Base-by-base conservation (phyloP, 2,329 filamentous ascomycete genomes). In the Verticillium nubilum region DNA sequence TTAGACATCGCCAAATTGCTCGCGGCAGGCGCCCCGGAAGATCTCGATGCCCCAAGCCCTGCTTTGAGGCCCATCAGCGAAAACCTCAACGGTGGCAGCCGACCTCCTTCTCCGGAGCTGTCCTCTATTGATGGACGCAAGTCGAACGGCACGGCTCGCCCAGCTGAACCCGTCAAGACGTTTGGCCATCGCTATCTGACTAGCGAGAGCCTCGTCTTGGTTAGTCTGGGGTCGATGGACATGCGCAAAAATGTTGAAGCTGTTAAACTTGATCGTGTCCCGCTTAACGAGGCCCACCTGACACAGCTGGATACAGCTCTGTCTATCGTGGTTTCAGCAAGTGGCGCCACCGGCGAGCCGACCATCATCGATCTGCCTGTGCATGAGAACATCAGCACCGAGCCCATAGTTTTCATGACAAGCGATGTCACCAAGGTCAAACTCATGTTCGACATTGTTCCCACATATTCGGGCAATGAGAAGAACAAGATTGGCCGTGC, bases 171-270 rank as follows among this genome's bases (percentile, higher is more conserved):
- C 5, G 85, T 98, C 64, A 98, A 98, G 75, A 91, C 92, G 1
- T 99, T 98, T 73, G 95, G 95, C 59, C 95, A 99, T 78, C 87
- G 94, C 58, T 99, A 98, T 74, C 82, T 99, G 56, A 96, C 87
- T 19, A 86, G 96, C 57, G 88, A 96, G 68, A 91, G 91, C 63
- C 87, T 99, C 79, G 85, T 99, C 4, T 80, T 98, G 55, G 93
- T 99, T 67, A 97, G 92, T 68, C 78, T 99, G 9, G 95, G 95
- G 0, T 94, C 91, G 0, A 97, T 97, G 91, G 95, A 99, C 70
- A 90, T 91, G 76, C 86, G 92, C 58, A 97, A 95, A 74, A 83
- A 86, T 33, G 78, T 88, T 5, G 86, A 91, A 53, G 87, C 94
- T 0, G 93, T 99, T 53, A 91, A 86, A 64, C 81, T 99, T 25